Base-by-base conservation (phyloP, 208 protist genomes). In the Leishmania gerbilli region DNA sequence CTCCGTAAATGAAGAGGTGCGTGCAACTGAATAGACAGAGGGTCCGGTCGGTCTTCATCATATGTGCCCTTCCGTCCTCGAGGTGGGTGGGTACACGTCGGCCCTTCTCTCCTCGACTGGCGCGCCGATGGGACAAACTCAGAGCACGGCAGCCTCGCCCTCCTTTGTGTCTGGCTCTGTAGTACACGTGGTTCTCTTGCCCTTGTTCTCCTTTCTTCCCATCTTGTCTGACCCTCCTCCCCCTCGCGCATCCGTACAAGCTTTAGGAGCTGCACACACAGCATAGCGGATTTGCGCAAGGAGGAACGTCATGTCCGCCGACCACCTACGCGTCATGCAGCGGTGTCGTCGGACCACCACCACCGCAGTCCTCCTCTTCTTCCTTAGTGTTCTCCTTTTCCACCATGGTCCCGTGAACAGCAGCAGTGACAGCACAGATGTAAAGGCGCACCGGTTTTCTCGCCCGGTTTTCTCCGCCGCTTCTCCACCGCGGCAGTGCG, bases 401-500 rank as follows among this genome's bases (percentile, higher is more conserved):
- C 72, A 15, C 31, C 15, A 4, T 56, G 11, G 47, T 24, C 45
- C 45, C 13, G 21, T 34, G 24, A 11, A 55, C 51, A 19, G 27
- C 40, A 13, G 8, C 45, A 27, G 17, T 8, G 47, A 21, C 27
- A 27, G 9, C 42, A 31, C 40, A n/a, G 11, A 13, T 51, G 27
- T 8, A 5, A 74, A 24, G 1, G 45, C 24, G 1, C 17, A 47
- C 21, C n/a, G 2, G 27, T 19, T 49, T 7, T 34, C 62, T 21
- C 71, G 65, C 15, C 31, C 81, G 11, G 15, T 49, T 40, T 17
- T 85, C 15, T 62, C 77, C 15, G 6, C 31, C 34, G 82, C 82
- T 3, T 15, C 62, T 3, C 31, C 58, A 17, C 19, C 72, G 51
- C 75, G 37, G 53, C 55, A 69, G n/a, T 89, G 86, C 55, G 24